Evolutionary conservation across 2,329 filamentous ascomycete genomes (phyloP).

Genomic region (Penicillium sp.): DNA sequence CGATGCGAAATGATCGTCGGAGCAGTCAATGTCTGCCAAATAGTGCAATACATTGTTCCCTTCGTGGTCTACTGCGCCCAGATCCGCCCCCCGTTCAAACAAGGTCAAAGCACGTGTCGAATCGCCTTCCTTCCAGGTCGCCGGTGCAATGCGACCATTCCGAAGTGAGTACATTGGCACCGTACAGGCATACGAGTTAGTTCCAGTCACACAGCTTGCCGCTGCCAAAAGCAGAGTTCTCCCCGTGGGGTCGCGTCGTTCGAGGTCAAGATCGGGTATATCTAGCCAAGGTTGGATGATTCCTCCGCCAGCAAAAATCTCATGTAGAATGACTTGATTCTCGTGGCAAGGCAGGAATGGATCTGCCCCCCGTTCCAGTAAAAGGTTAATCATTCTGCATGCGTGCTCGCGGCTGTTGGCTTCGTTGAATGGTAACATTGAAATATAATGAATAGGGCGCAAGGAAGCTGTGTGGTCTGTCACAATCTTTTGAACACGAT

Average conservation of each 20-base stretch:
- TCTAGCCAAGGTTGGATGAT: conserved; percentile 19
- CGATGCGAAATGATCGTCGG: neutral
- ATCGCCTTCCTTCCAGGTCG: conserved; percentile 3
- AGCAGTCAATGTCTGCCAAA: neutral
- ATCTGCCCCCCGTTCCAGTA: conserved; percentile 18
- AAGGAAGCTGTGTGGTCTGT: neutral
- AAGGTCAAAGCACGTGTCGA: conserved; percentile 9
- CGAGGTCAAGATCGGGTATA: conserved; percentile 13
- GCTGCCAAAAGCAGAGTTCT: conserved; percentile 18
- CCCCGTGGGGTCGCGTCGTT: conserved; percentile 15
- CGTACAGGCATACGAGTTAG: conserved; percentile 8
- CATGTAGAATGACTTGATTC: conserved; percentile 12
- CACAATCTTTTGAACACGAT: neutral
- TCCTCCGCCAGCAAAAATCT: conserved; percentile 12
- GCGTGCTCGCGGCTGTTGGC: conserved; percentile 13
- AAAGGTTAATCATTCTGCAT: conserved; percentile 12
- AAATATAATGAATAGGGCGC: conserved; percentile 19
- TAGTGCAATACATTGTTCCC: conserved; percentile 9
- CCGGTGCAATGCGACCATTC: neutral
- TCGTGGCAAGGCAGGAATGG: conserved; percentile 13
- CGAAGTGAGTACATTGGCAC: neutral
- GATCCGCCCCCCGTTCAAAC: conserved; percentile 10
- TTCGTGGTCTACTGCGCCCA: neutral
- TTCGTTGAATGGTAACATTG: conserved; percentile 18
- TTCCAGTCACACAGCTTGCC: conserved; percentile 7